Base-by-base conservation (phyloP, 345 rosid species). In the Barbarea vulgaris region DNA sequence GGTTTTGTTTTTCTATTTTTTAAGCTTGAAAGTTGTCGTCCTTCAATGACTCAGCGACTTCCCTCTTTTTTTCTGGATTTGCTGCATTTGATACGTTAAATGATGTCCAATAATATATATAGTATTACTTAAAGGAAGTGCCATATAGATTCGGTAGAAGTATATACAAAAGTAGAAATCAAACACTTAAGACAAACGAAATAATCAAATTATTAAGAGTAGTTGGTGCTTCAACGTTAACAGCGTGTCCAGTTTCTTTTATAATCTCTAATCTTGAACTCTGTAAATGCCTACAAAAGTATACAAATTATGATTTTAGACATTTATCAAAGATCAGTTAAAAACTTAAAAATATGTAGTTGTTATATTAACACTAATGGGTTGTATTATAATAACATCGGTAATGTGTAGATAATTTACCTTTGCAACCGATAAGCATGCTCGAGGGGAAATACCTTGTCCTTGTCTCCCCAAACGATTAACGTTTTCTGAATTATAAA, bases 381-480 rank as follows among this genome's bases (percentile, higher is more conserved):
- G 60, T 14, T 30, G 24, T 47, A 17, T 47, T 18, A 47, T 47
- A 47, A 47, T 47, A 47, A 47, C 24, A 47, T 47, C 12, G 22
- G 15, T 55, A 28, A 28, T 28, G 6, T 7, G 18, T 28, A 7
- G 3, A 33, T 6, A 59, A 1, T 37, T 37, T 39, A 87, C 96
- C 87, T 86, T 41, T 84, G 89, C 68, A 93, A 64, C 11, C 89
- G 85, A 51, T 86, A 72, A 27, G 83, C 97, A 77, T 86, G 77
- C 70, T 83, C 81, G 44, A 85, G 27, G 0, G 98, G 98, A 75
- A 90, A 89, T 13, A 93, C 79, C 18, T 64, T 81, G n/a, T 89
- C 98, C 57, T 86, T 74, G 66, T 90, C 95, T 1, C 96, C 98
- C 95, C 96, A 90, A 60, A 93, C 80, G 22, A 90, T 44, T 47